These are phyloP conservation scores for Eucalyptus urophylla DNA, from an alignment of 345 rosid genomes.

Conservation along the genomic window DNA sequence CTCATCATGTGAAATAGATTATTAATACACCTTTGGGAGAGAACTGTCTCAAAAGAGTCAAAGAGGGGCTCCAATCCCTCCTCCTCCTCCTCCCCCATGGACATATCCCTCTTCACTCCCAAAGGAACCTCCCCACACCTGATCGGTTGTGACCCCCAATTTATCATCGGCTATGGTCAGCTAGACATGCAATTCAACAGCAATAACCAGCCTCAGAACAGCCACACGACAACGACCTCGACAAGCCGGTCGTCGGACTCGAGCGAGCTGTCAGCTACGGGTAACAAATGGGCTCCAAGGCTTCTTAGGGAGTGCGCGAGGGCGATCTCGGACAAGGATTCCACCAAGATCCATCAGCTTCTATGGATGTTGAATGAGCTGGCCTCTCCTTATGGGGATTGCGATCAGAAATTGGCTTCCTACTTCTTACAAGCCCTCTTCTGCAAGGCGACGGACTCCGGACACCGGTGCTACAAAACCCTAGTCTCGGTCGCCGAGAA, in stretches of 20 bases:
- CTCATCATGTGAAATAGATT: neutral
- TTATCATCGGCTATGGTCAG: neutral
- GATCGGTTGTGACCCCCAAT: neutral
- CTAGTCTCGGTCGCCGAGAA: constrained; percentile 46
- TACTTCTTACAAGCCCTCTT: constrained; percentile 70
- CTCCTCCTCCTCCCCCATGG: neutral
- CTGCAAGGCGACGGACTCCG: constrained; percentile 58
- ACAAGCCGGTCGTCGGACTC: constrained; percentile 37
- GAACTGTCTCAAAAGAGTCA: neutral
- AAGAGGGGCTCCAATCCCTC: neutral
- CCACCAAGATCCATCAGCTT: constrained; percentile 50
- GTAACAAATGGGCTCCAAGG: constrained; percentile 41
- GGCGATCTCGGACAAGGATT: constrained; percentile 65
- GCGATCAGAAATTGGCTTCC: constrained; percentile 59
- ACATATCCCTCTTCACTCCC: neutral
- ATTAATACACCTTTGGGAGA: neutral
- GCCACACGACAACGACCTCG: constrained; percentile 27
- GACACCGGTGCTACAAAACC: constrained; percentile 55
- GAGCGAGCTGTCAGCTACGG: constrained; percentile 7
- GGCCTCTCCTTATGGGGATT: constrained; percentile 70
- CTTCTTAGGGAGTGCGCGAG: constrained; percentile 60
- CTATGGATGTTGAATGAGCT: constrained; percentile 74
- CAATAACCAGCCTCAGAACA: neutral
- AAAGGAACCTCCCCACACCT: neutral
- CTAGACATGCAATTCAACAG: constrained; percentile 1